phyloP scores from a whole-genome alignment of 2,329 filamentous ascomycete species.

The Coniella vitis region DNA sequence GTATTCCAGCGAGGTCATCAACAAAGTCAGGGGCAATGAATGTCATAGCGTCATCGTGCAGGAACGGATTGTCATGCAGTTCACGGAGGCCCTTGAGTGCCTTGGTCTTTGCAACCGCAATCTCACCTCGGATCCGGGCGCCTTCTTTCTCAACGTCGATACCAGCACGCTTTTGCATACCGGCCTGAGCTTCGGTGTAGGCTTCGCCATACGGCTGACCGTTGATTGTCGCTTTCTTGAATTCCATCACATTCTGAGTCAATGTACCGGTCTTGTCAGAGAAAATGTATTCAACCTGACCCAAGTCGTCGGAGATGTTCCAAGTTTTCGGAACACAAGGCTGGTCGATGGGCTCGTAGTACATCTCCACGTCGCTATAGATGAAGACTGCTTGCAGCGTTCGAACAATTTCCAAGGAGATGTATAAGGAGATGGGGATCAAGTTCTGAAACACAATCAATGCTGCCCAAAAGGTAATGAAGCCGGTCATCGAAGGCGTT shows the following conservation, averaged over 20 bases:
- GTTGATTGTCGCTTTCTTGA: conserved; percentile 97
- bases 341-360: conserved; percentile 89
- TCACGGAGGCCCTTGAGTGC: conserved; percentile 68
- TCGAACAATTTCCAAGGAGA: conserved; percentile 91
- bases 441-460: conserved; percentile 97
- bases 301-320: conserved; percentile 98
- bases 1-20: conserved; percentile 70
- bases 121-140: conserved; percentile 65
- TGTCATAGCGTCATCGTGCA: conserved; percentile 82
- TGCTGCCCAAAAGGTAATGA: conserved; percentile 95
- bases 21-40: conserved; percentile 91
- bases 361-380: conserved; percentile 94
- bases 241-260: conserved; percentile 95
- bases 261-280: conserved; percentile 89
- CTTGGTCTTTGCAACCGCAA: conserved; percentile 66
- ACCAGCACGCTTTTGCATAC: conserved; percentile 88
- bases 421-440: conserved; percentile 96
- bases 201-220: conserved; percentile 95
- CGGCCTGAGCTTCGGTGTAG: conserved; percentile 93
- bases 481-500: conserved; percentile 70
- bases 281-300: conserved; percentile 98
- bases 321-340: conserved; percentile 95
- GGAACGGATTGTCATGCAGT: conserved; percentile 82
- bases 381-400: conserved; percentile 95
- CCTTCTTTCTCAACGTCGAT: conserved; percentile 79